Conservation (phyloP, 1,284 basidiomycete genomes). For the Marasmius fiardii region DNA sequence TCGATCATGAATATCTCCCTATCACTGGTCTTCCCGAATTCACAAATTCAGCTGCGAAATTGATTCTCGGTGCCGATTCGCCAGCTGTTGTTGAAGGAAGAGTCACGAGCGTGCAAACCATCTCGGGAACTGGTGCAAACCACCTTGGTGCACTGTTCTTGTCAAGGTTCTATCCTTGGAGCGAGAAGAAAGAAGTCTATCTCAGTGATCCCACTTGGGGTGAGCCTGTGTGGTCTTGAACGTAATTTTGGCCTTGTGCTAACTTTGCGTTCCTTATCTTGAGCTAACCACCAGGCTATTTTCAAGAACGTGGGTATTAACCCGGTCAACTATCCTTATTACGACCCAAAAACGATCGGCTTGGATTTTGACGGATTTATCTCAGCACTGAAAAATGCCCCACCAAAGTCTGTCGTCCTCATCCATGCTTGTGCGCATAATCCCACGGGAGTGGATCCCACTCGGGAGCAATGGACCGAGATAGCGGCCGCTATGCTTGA, state of each 20-base stretch:
- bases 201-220: slow-evolving; percentile 94
- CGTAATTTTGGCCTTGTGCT: not conserved
- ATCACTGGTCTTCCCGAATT: slow-evolving; percentile 88
- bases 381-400: slow-evolving; percentile 60
- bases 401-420: slow-evolving; percentile 80
- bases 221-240: slow-evolving; percentile 34
- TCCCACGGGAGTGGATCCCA: slow-evolving; percentile 95
- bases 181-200: slow-evolving; percentile 67
- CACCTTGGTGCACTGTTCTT: slow-evolving; percentile 91
- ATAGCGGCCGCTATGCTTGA: slow-evolving; percentile 75
- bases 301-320: slow-evolving; percentile 82
- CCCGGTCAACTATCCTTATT: slow-evolving; percentile 85
- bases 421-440: slow-evolving; percentile 95
- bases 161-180: slow-evolving; percentile 78
- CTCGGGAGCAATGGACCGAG: slow-evolving; percentile 82
- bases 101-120: slow-evolving; percentile 81
- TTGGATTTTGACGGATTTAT: slow-evolving; percentile 83
- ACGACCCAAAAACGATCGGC: slow-evolving; percentile 86
- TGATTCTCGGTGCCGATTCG: slow-evolving; percentile 79
- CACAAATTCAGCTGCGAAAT: slow-evolving; percentile 73
- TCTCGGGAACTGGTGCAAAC: slow-evolving; percentile 95
- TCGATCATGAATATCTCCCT: slow-evolving; percentile 94
- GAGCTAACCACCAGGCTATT: slow-evolving; percentile 90
- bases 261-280: slow-evolving; percentile 2
- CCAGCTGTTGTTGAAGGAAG: slow-evolving; percentile 71